phyloP scores from a whole-genome alignment of 2,329 filamentous ascomycete genomes.

The Penicillium polonicum region DNA sequence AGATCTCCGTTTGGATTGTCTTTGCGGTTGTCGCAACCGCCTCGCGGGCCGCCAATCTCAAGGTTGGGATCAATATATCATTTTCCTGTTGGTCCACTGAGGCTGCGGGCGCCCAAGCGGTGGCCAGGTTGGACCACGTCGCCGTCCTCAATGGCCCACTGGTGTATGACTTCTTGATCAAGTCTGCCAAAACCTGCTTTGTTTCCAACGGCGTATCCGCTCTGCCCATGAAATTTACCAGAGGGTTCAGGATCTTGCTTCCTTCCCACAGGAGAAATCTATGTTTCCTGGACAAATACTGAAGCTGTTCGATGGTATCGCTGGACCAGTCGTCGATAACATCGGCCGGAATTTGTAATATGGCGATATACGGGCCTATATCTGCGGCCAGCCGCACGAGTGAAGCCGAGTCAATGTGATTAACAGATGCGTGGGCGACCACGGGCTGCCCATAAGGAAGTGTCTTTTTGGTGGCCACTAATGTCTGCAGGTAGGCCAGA shows the following conservation, averaged over 20 bases:
- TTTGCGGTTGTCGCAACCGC: conserved; percentile 40
- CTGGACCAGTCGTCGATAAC: conserved; percentile 61
- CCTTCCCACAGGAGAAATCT: conserved; percentile 45
- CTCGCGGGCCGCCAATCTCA: conserved; percentile 44
- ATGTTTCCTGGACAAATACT: conserved; percentile 36
- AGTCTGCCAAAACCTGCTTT: conserved; percentile 34
- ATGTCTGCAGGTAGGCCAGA: conserved; percentile 37
- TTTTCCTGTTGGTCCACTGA: conserved; percentile 39
- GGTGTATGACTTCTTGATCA: conserved; percentile 42
- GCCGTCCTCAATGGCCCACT: conserved; percentile 39
- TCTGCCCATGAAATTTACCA: conserved; percentile 34
- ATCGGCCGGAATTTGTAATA: conserved; percentile 62
- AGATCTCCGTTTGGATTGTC: conserved; percentile 45
- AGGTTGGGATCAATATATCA: conserved; percentile 43
- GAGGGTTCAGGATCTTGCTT: conserved; percentile 40
- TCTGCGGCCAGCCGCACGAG: conserved; percentile 58
- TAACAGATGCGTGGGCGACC: conserved; percentile 54
- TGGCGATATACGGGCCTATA: conserved; percentile 59
- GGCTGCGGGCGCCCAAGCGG: conserved; percentile 40
- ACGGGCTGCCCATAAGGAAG: conserved; percentile 42
- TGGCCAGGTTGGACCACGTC: conserved; percentile 41
- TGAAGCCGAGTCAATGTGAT: conserved; percentile 56
- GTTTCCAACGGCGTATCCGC: conserved; percentile 27
- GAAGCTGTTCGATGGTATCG: conserved; percentile 49
- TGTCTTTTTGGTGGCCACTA: conserved; percentile 35